Evolutionary conservation across 2,329 filamentous ascomycete species (phyloP), one percentile per base, ranked within the genome.

Genomic region (Hypomyces perniciosus): DNA sequence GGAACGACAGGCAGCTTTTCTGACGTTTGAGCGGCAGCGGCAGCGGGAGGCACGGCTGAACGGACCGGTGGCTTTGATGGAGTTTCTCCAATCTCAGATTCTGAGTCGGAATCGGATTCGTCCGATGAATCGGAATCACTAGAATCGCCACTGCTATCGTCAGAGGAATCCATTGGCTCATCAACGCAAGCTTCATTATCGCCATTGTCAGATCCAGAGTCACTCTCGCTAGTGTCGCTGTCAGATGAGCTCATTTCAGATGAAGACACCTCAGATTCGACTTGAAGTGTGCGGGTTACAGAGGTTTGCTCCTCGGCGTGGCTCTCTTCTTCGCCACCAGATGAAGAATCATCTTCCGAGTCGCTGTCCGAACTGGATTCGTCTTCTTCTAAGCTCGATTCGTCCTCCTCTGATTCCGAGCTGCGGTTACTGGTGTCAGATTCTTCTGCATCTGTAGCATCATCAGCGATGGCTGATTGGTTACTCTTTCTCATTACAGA

Each of bases 11-110:
- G 12, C 4, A 9, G 30, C 4, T 46, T 43, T 8, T 33, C 27
- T 39, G 39, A 26, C 9, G n/a, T 10, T 34, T 40, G 38, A 4
- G 27, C 10, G 10, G 28, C 8, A 56, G 49, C 6, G 40, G 54
- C n/a, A 57, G 30, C 8, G 30, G 44, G 10, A 46, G n/a, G 33
- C 44, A 46, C 44, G 20, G 31, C n/a, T 42, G 20, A 39, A 54
- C 12, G 46, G 26, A 46, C 39, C 12, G 42, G 43, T 8, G 47
- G 53, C 49, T 67, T 72, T 38, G 67, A 71, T 0, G 73, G 66
- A 29, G 62, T 31, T 51, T 69, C 69, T 43, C 73, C 70, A 0
- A 65, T 62, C 30, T 64, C 64, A 2, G 63, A 64, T 8, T 60
- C 62, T 1, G 67, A 67, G 30, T 61, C 58, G 4, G 63, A 52